A percentile compares a stretch with the other conserved stretches of the same genome.
Evolutionary conservation across 2,329 filamentous ascomycete species (phyloP).

Genomic region (Plectosphaerella sp.): DNA sequence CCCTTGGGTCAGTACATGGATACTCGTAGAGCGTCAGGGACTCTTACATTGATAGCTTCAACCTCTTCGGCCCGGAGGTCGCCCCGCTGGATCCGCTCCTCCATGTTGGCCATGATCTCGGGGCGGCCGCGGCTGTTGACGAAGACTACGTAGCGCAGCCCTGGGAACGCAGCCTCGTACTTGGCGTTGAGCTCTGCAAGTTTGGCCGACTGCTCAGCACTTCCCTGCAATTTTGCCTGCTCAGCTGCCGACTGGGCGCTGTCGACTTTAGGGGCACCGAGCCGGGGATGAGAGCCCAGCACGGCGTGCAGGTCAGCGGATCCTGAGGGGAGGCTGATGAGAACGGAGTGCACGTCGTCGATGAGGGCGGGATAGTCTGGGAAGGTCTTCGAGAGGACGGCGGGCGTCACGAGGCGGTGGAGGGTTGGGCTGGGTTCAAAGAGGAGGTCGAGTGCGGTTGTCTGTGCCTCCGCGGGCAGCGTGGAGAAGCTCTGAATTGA

Average conservation of each 20-base stretch:
- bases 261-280: constrained; percentile 78
- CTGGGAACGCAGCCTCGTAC: constrained; percentile 79
- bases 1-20: neutral
- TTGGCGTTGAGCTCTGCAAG: constrained; percentile 64
- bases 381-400: constrained; percentile 55
- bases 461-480: constrained; percentile 51
- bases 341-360: constrained; percentile 56
- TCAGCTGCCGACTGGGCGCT: constrained; percentile 77
- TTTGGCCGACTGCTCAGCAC: constrained; percentile 50
- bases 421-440: constrained; percentile 80
- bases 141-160: constrained; percentile 85
- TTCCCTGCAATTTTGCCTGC: constrained; percentile 69
- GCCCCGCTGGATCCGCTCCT: constrained; percentile 62
- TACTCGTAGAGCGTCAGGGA: neutral
- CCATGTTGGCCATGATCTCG: constrained; percentile 80
- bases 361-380: constrained; percentile 67
- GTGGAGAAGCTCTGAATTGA: constrained; percentile 38
- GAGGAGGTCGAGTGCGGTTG: constrained; percentile 65
- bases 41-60: constrained; percentile 68
- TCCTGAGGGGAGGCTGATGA: constrained; percentile 55
- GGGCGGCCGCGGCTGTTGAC: constrained; percentile 75
- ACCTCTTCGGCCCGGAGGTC: constrained; percentile 64
- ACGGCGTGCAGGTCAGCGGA: constrained; percentile 63
- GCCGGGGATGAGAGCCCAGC: constrained; percentile 74
- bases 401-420: constrained; percentile 65